Conservation (phyloP, 1,284 basidiomycete genomes). For the Pholiota adiposa region DNA sequence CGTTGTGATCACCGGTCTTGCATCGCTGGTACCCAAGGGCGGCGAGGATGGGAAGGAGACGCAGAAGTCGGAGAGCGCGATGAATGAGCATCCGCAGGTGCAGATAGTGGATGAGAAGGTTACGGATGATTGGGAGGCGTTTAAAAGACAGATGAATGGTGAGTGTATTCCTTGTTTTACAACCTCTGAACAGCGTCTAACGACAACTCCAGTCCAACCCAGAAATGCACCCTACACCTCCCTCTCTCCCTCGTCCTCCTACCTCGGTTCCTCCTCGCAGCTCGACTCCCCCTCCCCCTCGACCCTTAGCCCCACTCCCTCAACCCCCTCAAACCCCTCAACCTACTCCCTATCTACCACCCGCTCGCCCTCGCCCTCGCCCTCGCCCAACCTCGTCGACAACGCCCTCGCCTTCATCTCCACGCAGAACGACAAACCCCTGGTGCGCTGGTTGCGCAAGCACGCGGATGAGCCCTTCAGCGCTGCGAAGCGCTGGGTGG, state of each 20-base stretch:
- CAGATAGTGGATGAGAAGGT: conserved; percentile 46
- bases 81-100: conserved; percentile 50
- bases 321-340: too few relatives aligned
- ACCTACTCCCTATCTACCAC: too few relatives aligned
- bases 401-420: conserved; percentile 42
- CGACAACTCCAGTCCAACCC: conserved; percentile 5
- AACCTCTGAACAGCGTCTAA: conserved; percentile 3
- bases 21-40: conserved; percentile 50
- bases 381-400: conserved; percentile 34
- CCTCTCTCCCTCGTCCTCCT: background rate
- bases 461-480: conserved; percentile 52
- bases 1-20: conserved; percentile 58
- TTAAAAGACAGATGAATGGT: conserved; percentile 41
- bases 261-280: conserved; percentile 5
- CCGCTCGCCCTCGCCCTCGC: conserved; percentile 5
- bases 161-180: conserved; percentile 13
- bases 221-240: conserved; percentile 11
- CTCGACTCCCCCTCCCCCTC: too few relatives aligned
- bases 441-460: conserved; percentile 51
- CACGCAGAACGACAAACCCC: conserved; percentile 42
- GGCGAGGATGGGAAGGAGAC: conserved; percentile 28
- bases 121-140: conserved; percentile 52
- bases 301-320: too few relatives aligned
- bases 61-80: conserved; percentile 37
- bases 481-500: conserved; percentile 51